Conservation (phyloP, 202 grass and related monocot species). For the Schoenoplectus triqueter region DNA sequence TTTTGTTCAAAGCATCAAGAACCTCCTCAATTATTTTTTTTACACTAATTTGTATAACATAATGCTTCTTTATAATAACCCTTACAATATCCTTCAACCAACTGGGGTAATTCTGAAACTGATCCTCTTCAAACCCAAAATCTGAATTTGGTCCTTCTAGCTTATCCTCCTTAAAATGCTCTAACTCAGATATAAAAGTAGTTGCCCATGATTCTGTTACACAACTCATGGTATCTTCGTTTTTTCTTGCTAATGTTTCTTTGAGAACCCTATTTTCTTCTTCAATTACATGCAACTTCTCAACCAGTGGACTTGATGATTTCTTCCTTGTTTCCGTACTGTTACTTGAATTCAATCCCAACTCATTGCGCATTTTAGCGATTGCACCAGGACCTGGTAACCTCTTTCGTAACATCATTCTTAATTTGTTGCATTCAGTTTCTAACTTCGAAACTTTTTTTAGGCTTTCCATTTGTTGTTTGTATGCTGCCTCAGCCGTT, state of each 20-base stretch:
- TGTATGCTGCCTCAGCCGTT: slow-evolving; percentile 66
- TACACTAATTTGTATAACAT: slow-evolving; percentile 52
- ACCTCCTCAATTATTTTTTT: slow-evolving; percentile 56
- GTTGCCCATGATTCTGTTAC: slow-evolving; percentile 67
- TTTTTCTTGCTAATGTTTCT: slow-evolving; percentile 66
- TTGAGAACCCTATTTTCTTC: slow-evolving; percentile 84
- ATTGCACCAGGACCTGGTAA: slow-evolving; percentile 82
- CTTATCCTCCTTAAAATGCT: slow-evolving; percentile 59
- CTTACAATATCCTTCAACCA: slow-evolving; percentile 57
- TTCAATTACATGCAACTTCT: slow-evolving; percentile 58
- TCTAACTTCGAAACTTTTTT: slow-evolving; percentile 67
- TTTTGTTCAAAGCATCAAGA: slow-evolving; percentile 42
- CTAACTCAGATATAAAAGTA: slow-evolving; percentile 65
- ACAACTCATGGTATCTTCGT: slow-evolving; percentile 63
- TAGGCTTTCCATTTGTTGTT: slow-evolving; percentile 62
- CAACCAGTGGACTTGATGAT: slow-evolving; percentile 43
- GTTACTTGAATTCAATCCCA: slow-evolving; percentile 38
- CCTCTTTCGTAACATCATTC: slow-evolving; percentile 73
- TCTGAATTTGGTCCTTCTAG: slow-evolving; percentile 39
- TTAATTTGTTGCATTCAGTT: slow-evolving; percentile 84
- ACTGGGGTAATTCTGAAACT: slow-evolving; percentile 47
- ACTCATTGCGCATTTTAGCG: slow-evolving; percentile 81
- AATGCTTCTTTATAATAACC: slow-evolving; percentile 56
- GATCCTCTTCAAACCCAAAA: not conserved
- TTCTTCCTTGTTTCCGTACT: slow-evolving; percentile 42